phyloP scores from a whole-genome alignment of 352 stramenopile genomes.

The Phytophthora europaea region DNA sequence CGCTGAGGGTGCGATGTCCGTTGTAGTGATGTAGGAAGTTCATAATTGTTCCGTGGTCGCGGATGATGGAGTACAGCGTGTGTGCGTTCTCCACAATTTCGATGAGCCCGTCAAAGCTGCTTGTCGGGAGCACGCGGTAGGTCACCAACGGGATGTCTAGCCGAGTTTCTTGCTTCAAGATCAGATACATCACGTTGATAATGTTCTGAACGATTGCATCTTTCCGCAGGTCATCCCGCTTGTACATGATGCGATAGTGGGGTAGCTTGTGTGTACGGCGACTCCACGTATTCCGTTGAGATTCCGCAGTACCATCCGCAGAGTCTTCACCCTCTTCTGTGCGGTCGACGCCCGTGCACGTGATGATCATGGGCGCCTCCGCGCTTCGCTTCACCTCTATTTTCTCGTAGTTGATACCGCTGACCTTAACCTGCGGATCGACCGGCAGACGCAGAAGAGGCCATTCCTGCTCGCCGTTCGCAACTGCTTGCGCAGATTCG shows the following conservation, averaged over 20 bases:
- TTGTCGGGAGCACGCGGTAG: slow-evolving; percentile 88
- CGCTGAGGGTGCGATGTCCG: slow-evolving; percentile 83
- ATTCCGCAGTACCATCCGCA: slow-evolving; percentile 34
- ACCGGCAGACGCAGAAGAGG: slow-evolving; percentile 71
- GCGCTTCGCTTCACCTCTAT: slow-evolving; percentile 87
- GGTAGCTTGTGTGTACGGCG: slow-evolving; percentile 44
- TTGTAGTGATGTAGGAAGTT: slow-evolving; percentile 91
- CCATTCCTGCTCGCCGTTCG: slow-evolving; percentile 23
- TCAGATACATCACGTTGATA: slow-evolving; percentile 92
- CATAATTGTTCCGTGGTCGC: slow-evolving; percentile 83
- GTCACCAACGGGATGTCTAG: slow-evolving; percentile 86
- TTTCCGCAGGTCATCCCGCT: slow-evolving; percentile 87
- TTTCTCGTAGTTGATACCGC: slow-evolving; percentile 75
- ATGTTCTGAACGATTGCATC: slow-evolving; percentile 90
- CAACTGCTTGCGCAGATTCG: not conserved
- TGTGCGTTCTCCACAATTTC: slow-evolving; percentile 91
- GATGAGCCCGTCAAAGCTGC: slow-evolving; percentile 86
- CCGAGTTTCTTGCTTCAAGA: slow-evolving; percentile 86
- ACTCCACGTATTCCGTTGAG: slow-evolving; percentile 48
- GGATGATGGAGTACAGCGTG: slow-evolving; percentile 89
- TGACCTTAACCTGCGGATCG: slow-evolving; percentile 77
- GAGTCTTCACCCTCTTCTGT: slow-evolving; percentile 72
- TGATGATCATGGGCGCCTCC: slow-evolving; percentile 85
- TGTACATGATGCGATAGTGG: slow-evolving; percentile 90
- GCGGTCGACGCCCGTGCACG: slow-evolving; percentile 78